Base-by-base conservation (phyloP, 768 basidiomycete species). In the Auriscalpium microsporum region DNA sequence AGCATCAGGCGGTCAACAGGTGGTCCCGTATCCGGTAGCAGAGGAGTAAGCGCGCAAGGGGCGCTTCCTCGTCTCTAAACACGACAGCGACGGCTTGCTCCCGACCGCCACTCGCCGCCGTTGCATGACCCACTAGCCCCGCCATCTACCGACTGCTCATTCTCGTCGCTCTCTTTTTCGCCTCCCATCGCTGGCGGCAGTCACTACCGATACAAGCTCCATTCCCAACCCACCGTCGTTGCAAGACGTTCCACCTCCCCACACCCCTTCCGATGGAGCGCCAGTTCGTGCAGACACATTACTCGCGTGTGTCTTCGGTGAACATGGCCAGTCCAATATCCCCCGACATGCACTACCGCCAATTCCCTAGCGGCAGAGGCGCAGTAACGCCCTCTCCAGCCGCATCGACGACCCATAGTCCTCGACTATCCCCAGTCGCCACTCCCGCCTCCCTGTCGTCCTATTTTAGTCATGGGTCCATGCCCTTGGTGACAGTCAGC, bases 321-420 rank as follows among this genome's bases (percentile, higher is more conserved):
- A 44, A 57, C 49, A 50, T 62, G 46, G 48, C 57, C 52, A 37
- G 40, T 16, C 64, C 68, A 14, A 56, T 65, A n/a, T 65, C 67
- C 53, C 69, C 73, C 64, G 79, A 81, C 55, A 83, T 87, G 72
- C 76, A 86, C 65, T 80, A 86, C 65, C 78, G 86, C 42, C 72
- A 82, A 7, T 73, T 75, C 48, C 83, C 82, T 9, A 76, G 74
- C 23, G 63, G 76, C 48, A 81, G 84, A 45, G 58, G 62, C 28
- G 58, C 56, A 21, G 57, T 56, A 56, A 73, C 78, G n/a, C 74
- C 78, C n/a, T 78, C 79, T 48, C 74, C 80, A 2, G 65, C 73
- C 19, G 58, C 67, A 52, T 59, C 58, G 49, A 62, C 66, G 60
- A 69, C 62, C 36, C 67, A 58, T 59, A 66, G 68, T 68, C 66